phyloP scores from a whole-genome alignment of 345 rosid genomes.

The Xanthoceras sorbifolium region DNA sequence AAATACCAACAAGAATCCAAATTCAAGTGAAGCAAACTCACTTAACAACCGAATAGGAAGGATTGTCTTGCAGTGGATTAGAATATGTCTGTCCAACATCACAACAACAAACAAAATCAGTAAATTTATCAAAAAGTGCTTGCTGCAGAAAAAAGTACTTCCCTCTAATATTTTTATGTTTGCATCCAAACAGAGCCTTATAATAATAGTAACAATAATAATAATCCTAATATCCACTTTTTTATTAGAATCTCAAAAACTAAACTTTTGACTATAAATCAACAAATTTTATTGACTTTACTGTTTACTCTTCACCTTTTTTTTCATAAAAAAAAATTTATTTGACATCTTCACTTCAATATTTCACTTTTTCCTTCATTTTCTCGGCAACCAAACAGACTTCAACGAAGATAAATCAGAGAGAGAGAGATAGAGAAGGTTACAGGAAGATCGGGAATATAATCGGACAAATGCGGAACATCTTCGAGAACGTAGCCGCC shows the following conservation, averaged over 20 bases:
- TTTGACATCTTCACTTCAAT: neutral
- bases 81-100: conserved; percentile 25
- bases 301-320: no score
- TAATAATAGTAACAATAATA: neutral
- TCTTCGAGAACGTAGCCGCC: conserved; percentile 55
- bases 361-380: neutral
- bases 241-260: neutral
- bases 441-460: conserved; percentile 47
- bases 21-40: conserved; percentile 34
- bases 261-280: neutral
- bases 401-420: neutral
- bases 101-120: neutral
- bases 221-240: neutral
- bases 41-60: conserved; percentile 88
- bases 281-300: neutral
- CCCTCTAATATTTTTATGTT: no score
- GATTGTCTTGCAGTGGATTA: conserved; percentile 84
- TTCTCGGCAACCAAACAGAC: neutral
- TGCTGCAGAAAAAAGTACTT: no score
- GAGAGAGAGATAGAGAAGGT: neutral
- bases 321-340: no score
- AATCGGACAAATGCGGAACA: conserved; percentile 55
- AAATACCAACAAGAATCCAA: neutral
- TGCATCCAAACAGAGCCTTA: conserved; percentile 9
- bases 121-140: neutral